Evolutionary conservation across 164 flowering plant genomes (phyloP).

Genomic region (Liriodendron chinense): DNA sequence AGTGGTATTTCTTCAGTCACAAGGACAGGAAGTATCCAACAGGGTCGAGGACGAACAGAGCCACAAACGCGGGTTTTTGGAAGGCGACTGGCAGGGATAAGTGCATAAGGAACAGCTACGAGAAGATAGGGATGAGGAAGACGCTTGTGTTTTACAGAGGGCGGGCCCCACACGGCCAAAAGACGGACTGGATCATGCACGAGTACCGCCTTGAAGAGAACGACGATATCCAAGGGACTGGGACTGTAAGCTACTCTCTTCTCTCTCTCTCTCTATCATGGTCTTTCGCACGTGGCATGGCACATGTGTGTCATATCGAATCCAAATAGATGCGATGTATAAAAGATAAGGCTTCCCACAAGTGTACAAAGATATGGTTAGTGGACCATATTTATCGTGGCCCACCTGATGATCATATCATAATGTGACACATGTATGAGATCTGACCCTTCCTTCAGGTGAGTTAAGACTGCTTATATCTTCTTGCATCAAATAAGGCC

Average conservation of each 20-base stretch:
- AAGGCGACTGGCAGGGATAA: conserved; percentile 97
- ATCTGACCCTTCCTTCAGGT: no score
- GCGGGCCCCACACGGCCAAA: conserved; percentile 95
- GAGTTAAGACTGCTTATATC: no score
- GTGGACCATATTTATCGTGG: no score
- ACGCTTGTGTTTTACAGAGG: conserved; percentile 92
- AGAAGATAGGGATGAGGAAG: conserved; percentile 95
- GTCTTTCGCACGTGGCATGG: neutral
- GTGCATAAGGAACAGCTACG: conserved; percentile 76
- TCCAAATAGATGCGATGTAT: no score
- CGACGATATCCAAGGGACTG: conserved; percentile 49
- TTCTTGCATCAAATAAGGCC: no score
- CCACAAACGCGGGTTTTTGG: conserved; percentile 93
- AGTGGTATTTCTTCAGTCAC: conserved; percentile 98
- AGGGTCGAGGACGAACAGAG: conserved; percentile 89
- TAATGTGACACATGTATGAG: no score
- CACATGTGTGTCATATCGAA: no score
- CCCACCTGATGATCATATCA: no score
- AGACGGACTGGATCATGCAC: conserved; percentile 98
- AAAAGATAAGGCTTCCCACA: no score
- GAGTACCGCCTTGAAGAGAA: conserved; percentile 88
- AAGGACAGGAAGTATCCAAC: conserved; percentile 96
- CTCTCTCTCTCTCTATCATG: conserved; percentile 5
- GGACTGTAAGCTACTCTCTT: conserved; percentile 8
- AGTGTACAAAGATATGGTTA: no score